Conservation (phyloP, 2,329 filamentous ascomycete species). For the Neocatenulostroma microsporum region DNA sequence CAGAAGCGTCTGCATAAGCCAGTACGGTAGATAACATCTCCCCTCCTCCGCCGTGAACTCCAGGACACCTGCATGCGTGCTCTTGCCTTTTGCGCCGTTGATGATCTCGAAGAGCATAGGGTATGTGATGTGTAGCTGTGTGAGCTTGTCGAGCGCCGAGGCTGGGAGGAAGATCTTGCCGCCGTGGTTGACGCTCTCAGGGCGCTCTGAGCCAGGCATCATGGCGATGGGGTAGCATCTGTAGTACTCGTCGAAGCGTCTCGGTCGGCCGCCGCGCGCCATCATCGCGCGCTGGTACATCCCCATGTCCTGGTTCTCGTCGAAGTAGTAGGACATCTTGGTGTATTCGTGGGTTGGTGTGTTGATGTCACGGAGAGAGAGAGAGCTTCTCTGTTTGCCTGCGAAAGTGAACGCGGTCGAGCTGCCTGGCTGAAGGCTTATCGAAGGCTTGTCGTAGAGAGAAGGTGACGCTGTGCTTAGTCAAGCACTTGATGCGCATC, state of each 20-base stretch:
- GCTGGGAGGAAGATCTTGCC: slow-evolving; percentile 98
- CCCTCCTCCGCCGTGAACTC: slow-evolving; percentile 98
- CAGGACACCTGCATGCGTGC: slow-evolving; percentile 87
- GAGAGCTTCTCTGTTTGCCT: too few relatives aligned
- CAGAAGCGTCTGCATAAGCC: slow-evolving; percentile 89
- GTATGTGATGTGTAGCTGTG: slow-evolving; percentile 90
- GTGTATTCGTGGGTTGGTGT: background rate
- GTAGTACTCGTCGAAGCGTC: slow-evolving; percentile 97
- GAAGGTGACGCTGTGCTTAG: too few relatives aligned
- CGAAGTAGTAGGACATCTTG: slow-evolving; percentile 35
- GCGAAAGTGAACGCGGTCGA: too few relatives aligned
- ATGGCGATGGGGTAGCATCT: slow-evolving; percentile 93
- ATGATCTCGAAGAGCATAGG: slow-evolving; percentile 94
- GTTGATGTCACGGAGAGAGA: background rate
- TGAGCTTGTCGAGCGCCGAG: slow-evolving; percentile 93
- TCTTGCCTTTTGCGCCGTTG: slow-evolving; percentile 71
- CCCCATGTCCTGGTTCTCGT: slow-evolving; percentile 44
- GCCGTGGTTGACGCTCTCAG: slow-evolving; percentile 87
- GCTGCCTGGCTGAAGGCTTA: too few relatives aligned
- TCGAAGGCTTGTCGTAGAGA: too few relatives aligned
- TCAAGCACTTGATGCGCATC: too few relatives aligned
- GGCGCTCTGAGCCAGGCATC: slow-evolving; percentile 81
- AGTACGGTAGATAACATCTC: slow-evolving; percentile 89
- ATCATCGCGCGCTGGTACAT: slow-evolving; percentile 50
- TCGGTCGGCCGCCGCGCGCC: slow-evolving; percentile 45